Evolutionary conservation across 2,329 filamentous ascomycete species (phyloP).

Genomic region (Claviceps capensis): DNA sequence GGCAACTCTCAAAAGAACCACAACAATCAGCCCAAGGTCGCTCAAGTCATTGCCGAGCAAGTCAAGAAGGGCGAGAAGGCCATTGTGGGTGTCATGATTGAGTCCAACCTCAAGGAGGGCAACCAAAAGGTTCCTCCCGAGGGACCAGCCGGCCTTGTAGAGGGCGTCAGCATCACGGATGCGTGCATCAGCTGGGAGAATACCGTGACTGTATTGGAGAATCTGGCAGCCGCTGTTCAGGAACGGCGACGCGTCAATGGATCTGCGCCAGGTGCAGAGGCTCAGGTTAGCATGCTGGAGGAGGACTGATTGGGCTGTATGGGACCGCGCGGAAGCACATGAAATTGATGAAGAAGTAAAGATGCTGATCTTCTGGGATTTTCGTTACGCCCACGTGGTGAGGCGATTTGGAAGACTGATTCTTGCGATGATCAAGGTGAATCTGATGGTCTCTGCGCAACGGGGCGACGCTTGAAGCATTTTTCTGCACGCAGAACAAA

Average conservation of each 20-base stretch:
- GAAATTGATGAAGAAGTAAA: constrained; percentile 1
- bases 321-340: background rate
- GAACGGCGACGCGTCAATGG: constrained; percentile 48
- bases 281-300: constrained; percentile 34
- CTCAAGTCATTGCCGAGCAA: constrained; percentile 61
- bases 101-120: constrained; percentile 89
- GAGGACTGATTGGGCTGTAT: constrained; percentile 29
- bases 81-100: constrained; percentile 96
- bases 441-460: background rate
- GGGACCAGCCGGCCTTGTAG: constrained; percentile 65
- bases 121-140: constrained; percentile 80
- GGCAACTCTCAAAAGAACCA: constrained; percentile 97
- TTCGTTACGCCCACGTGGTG: too few relatives aligned
- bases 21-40: constrained; percentile 80
- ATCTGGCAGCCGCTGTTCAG: constrained; percentile 73
- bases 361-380: too few relatives aligned
- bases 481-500: background rate
- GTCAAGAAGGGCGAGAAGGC: constrained; percentile 73
- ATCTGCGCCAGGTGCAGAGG: constrained; percentile 16
- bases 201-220: constrained; percentile 68
- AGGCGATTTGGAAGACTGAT: too few relatives aligned
- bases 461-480: background rate
- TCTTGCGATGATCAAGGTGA: background rate
- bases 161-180: constrained; percentile 89
- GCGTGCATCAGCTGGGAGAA: constrained; percentile 90